Base-by-base conservation (phyloP, 495 filamentous ascomycete species). In the Immersiella caudata region DNA sequence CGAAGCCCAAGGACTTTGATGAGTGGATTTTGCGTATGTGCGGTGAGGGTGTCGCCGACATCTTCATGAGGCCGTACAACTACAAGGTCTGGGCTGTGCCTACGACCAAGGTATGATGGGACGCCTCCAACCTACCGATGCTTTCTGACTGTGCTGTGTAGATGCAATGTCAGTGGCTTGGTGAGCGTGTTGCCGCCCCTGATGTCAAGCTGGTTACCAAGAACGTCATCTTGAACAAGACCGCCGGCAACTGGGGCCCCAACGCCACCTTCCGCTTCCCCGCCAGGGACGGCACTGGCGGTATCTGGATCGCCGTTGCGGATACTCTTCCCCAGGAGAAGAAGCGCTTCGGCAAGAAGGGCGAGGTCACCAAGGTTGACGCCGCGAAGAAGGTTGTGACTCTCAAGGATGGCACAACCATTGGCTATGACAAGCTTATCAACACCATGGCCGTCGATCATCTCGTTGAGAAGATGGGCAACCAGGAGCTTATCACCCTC, bases 101-200 rank as follows among this genome's bases (percentile, higher is more conserved):
- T 49, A 98, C 96, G 26, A 96, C 91, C 66, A 96, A 96, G 91
- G 95, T 97, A 86, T 68, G 73, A 55, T 7, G 12, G 0, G n/a
- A 12, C 21, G 62, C 25, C 25, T 22, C 25, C n/a, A 21, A 51
- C 12, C 2, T 12, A 55, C 54, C 1, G 49, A 27, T 27, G 2
- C 25, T 51, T 64, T 49, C 67, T 73, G 20, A 71, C 33, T 12
- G 11, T 4, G 21, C 64, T 21, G 51, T 67, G 35, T 67, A 99
- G 95, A 99, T 99, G 95, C 95, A 99, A 93, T 98, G 95, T 78
- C 83, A 89, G 78, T 99, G 95, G 95, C 92, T 98, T 60, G 95
- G 95, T 71, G 95, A 99, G 88, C 94, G 95, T 84, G 95, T 99
- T 60, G 95, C 95, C 40, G 94, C 94, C 54, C 95, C 95, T 68